Percentiles rank a stretch among this genome's conserved stretches.
phyloP scores from a whole-genome alignment of 2,329 filamentous ascomycete species.

The Metarhizium robertsii region DNA sequence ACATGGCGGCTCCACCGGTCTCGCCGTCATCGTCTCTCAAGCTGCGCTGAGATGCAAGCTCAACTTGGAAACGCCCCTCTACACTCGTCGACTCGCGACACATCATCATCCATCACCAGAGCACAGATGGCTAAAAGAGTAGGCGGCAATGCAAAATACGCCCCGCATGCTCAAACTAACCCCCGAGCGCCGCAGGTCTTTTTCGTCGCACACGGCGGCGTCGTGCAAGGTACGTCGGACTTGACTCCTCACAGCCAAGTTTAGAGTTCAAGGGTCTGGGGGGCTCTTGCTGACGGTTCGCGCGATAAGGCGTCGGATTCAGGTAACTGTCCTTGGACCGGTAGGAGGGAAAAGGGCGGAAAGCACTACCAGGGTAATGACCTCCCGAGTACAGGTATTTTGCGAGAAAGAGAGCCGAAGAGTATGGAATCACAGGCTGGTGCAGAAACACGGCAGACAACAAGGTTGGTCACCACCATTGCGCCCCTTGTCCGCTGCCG shows the following conservation, averaged over 20 bases:
- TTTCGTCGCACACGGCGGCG: slow-evolving; percentile 54
- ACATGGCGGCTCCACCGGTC: no score
- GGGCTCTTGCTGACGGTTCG: slow-evolving; percentile 14
- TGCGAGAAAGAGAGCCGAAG: slow-evolving; percentile 39
- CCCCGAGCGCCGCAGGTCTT: slow-evolving; percentile 35
- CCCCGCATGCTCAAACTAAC: neutral
- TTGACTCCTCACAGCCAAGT: neutral
- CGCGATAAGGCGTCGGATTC: slow-evolving; percentile 42
- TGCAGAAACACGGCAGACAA: slow-evolving; percentile 48
- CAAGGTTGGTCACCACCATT: slow-evolving; percentile 30
- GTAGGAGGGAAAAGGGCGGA: neutral
- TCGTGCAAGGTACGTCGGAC: slow-evolving; percentile 52
- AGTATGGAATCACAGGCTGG: slow-evolving; percentile 49
- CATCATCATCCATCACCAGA: no score
- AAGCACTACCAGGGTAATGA: neutral
- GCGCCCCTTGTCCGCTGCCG: no score
- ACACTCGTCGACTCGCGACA: no score
- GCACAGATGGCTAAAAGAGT: slow-evolving; percentile 25
- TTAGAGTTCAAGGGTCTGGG: neutral
- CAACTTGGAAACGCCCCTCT: no score
- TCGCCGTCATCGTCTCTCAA: no score
- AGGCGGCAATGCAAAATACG: slow-evolving; percentile 3
- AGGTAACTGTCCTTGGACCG: slow-evolving; percentile 27
- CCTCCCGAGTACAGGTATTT: slow-evolving; percentile 34
- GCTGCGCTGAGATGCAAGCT: no score